phyloP scores from a whole-genome alignment of 441 rosid genomes.

The Euphorbia corollata region DNA sequence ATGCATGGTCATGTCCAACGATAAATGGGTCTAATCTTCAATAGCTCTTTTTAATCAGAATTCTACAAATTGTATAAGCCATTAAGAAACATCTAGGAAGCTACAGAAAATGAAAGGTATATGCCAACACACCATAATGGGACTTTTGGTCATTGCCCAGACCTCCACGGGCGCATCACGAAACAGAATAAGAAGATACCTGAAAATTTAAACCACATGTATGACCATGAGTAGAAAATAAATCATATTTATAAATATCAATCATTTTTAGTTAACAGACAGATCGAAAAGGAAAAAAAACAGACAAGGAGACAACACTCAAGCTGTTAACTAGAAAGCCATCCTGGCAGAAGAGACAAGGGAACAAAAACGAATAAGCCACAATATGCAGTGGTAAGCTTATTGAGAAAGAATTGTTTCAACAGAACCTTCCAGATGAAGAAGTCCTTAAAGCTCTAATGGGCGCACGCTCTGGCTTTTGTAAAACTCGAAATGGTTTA shows the following conservation, averaged over 20 bases:
- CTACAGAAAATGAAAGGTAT: slow-evolving; percentile 17
- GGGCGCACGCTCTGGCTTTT: slow-evolving; percentile 94
- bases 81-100: neutral
- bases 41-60: slow-evolving; percentile 3
- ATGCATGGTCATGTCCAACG: slow-evolving; percentile 3
- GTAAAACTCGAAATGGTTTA: slow-evolving; percentile 77
- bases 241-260: neutral
- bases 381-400: neutral
- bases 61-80: slow-evolving; percentile 13
- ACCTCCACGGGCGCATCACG: slow-evolving; percentile 98
- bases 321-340: neutral
- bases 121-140: slow-evolving; percentile 68
- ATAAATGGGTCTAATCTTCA: slow-evolving; percentile 3
- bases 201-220: slow-evolving; percentile 26
- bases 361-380: neutral
- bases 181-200: slow-evolving; percentile 92
- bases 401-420: slow-evolving; percentile 12
- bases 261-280: neutral
- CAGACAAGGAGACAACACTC: slow-evolving; percentile 3
- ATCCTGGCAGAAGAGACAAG: neutral
- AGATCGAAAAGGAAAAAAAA: neutral
- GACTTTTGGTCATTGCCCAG: slow-evolving; percentile 96
- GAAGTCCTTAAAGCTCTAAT: slow-evolving; percentile 90
- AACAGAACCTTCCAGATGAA: slow-evolving; percentile 86
- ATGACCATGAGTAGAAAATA: slow-evolving; percentile 1